phyloP scores from a whole-genome alignment of 345 rosid genomes.

The Ailanthus altissimus region DNA sequence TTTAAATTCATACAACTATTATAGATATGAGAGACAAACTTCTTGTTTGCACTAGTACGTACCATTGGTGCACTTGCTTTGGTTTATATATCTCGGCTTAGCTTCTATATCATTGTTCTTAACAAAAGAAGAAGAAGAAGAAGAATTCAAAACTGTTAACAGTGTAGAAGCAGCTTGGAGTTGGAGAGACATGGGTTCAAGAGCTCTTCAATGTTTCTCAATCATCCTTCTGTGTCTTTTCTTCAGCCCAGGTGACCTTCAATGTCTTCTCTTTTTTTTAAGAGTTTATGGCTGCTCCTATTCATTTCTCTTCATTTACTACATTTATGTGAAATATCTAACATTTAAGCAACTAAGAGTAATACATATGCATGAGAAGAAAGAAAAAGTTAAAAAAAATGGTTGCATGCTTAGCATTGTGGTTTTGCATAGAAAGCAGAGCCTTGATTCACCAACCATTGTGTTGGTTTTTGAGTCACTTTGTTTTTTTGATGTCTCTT shows the following conservation, averaged over 20 bases:
- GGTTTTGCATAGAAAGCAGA: background rate
- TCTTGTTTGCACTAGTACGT: slow-evolving; percentile 47
- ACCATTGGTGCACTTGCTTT: slow-evolving; percentile 45
- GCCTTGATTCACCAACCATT: background rate
- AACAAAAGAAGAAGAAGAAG: background rate
- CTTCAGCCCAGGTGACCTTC: slow-evolving; percentile 65
- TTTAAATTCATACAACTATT: slow-evolving; percentile 40
- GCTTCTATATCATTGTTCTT: slow-evolving; percentile 44
- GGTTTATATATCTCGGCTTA: slow-evolving; percentile 22
- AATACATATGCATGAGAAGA: background rate
- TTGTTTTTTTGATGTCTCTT: background rate
- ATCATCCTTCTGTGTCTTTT: slow-evolving; percentile 54
- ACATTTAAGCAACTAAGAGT: no score
- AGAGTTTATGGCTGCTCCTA: background rate
- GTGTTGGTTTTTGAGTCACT: background rate
- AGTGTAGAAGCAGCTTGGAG: slow-evolving; percentile 24
- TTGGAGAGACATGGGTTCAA: slow-evolving; percentile 42
- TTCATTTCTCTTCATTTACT: no score
- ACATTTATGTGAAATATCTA: no score
- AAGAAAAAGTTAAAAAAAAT: background rate
- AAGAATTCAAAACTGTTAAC: background rate
- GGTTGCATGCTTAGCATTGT: background rate
- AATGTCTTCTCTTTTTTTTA: background rate
- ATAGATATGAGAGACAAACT: slow-evolving; percentile 40
- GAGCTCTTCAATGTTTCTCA: slow-evolving; percentile 36